Conservation (phyloP, 192 early-diverging fungal species). For the Chytriomyces confervae region DNA sequence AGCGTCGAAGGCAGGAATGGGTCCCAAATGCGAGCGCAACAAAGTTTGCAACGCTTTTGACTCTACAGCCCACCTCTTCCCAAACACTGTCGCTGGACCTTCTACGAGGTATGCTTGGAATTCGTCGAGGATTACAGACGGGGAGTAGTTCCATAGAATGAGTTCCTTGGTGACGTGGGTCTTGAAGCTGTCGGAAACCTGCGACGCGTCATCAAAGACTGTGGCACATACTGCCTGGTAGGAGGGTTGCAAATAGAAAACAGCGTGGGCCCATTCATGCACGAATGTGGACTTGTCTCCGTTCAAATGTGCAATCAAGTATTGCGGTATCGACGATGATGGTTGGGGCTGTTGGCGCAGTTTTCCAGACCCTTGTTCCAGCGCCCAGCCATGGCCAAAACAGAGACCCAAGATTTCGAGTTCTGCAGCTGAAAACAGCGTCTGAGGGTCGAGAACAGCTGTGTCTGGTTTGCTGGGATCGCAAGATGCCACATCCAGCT, state of each 20-base stretch:
- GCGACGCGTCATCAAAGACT: constrained; percentile 33
- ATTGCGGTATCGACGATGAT: not conserved
- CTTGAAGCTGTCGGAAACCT: constrained; percentile 1
- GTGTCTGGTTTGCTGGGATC: not conserved
- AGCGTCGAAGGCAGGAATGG: not conserved
- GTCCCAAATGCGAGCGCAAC: constrained; percentile 23
- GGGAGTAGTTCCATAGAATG: constrained; percentile 47
- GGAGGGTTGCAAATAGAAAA: constrained; percentile 32
- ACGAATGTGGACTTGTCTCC: constrained; percentile 51
- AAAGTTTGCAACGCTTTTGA: constrained; percentile 28
- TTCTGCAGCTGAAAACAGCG: constrained; percentile 3
- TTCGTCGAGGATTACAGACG: constrained; percentile 52
- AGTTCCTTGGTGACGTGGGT: constrained; percentile 50
- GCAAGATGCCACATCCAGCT: not conserved
- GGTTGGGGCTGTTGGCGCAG: not conserved
- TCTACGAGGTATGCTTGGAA: constrained; percentile 64
- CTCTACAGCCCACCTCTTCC: constrained; percentile 44
- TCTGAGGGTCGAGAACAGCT: not conserved
- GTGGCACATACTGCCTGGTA: constrained; percentile 37
- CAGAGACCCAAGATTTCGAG: not conserved
- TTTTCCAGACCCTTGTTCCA: not conserved
- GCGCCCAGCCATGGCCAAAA: constrained; percentile 1
- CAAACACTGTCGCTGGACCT: constrained; percentile 51
- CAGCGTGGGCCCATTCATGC: constrained; percentile 61
- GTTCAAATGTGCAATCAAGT: constrained; percentile 48